Evolutionary conservation across 1,284 basidiomycete species (phyloP).

Genomic region (Puccinia hordei): DNA sequence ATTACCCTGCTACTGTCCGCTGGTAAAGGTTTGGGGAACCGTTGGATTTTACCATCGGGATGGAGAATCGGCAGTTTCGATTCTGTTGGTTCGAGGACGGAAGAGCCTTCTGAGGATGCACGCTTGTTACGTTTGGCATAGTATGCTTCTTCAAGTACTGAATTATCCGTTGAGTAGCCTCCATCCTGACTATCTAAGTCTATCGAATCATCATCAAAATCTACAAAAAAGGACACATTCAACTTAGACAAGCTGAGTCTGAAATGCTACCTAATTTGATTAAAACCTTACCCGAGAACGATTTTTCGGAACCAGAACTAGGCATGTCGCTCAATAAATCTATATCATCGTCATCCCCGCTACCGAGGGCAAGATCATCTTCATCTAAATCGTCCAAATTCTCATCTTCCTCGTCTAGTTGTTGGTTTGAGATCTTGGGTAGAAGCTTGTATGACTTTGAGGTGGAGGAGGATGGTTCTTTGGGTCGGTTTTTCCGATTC

Average conservation of each 20-base stretch:
- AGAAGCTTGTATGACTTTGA: slow-evolving; percentile 38
- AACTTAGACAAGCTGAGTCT: neutral
- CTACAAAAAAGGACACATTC: slow-evolving; percentile 7
- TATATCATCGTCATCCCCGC: slow-evolving; percentile 42
- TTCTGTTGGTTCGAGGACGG: slow-evolving; percentile 52
- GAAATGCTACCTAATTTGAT: neutral
- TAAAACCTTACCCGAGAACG: neutral
- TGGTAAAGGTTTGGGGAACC: slow-evolving; percentile 52
- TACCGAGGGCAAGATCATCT: slow-evolving; percentile 46
- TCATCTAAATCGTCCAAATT: slow-evolving; percentile 44
- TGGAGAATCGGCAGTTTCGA: slow-evolving; percentile 52
- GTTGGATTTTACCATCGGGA: slow-evolving; percentile 46
- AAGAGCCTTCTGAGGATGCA: slow-evolving; percentile 50
- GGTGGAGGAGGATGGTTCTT: neutral
- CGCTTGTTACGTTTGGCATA: slow-evolving; percentile 52
- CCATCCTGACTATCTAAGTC: slow-evolving; percentile 50
- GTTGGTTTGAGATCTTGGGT: slow-evolving; percentile 37
- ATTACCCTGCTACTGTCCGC: slow-evolving; percentile 7
- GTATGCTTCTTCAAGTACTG: slow-evolving; percentile 55
- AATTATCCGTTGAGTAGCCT: slow-evolving; percentile 44
- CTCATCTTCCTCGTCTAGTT: slow-evolving; percentile 30
- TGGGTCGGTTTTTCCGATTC: slow-evolving; percentile 45
- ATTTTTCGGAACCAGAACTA: slow-evolving; percentile 26
- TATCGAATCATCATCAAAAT: slow-evolving; percentile 50
- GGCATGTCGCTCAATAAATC: slow-evolving; percentile 50